Percentiles rank a stretch among this genome's conserved stretches.
These are phyloP conservation scores for Dimocarpus longan DNA, from an alignment of 345 rosid genomes.

Conservation along the genomic window DNA sequence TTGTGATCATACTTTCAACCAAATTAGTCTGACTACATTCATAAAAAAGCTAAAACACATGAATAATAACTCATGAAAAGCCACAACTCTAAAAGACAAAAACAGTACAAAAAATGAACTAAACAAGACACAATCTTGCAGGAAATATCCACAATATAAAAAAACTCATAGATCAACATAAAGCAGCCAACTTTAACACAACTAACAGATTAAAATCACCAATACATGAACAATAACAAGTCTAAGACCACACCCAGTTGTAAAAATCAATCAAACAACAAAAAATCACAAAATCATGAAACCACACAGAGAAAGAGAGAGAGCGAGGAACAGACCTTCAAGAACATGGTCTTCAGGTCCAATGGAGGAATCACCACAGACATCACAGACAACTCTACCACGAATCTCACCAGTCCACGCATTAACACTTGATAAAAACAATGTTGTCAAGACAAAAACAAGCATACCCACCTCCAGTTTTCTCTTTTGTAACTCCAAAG, in stretches of 20 bases:
- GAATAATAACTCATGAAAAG: neutral
- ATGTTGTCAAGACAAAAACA: constrained; percentile 24
- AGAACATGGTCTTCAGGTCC: constrained; percentile 95
- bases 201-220: neutral
- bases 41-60: neutral
- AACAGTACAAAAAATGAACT: neutral
- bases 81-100: neutral
- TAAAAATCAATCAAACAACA: neutral
- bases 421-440: constrained; percentile 41
- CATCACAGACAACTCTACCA: constrained; percentile 93
- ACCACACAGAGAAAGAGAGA: neutral
- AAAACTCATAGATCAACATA: neutral
- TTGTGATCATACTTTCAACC: neutral
- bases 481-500: constrained; percentile 45
- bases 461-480: constrained; percentile 40
- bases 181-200: neutral
- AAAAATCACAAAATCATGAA: neutral
- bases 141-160: too few species aligned
- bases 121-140: neutral
- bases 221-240: constrained; percentile 9
- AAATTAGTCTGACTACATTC: neutral
- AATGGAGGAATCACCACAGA: constrained; percentile 83
- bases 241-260: neutral
- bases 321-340: constrained; percentile 54
- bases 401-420: constrained; percentile 97